Evolutionary conservation across 1,284 basidiomycete genomes (phyloP).

Genomic region (Marasmius oreades): DNA sequence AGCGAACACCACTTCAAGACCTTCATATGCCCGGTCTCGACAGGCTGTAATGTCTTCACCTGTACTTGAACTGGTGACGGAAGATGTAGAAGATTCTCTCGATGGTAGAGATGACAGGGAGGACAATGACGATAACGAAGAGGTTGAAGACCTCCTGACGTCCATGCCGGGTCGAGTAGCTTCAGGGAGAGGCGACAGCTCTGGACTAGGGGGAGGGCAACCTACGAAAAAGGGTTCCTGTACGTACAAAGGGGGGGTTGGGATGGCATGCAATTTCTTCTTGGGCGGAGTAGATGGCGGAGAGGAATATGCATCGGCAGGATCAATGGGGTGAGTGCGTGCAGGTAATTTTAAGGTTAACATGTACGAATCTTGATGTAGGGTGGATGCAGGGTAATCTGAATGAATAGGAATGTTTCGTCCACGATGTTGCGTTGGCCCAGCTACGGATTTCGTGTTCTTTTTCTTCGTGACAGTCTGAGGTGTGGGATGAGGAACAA

Average conservation of each 20-base stretch:
- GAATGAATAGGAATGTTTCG: too few species aligned
- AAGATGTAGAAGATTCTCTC: neutral
- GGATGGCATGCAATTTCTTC: neutral
- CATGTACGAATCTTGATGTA: neutral
- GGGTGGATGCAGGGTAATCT: neutral
- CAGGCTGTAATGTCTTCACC: neutral
- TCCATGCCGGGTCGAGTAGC: neutral
- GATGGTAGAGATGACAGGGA: neutral
- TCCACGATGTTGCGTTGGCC: too few species aligned
- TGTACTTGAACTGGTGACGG: neutral
- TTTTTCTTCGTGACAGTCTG: neutral
- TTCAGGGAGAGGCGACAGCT: conserved; percentile 8
- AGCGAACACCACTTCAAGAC: neutral
- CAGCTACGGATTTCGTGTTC: neutral
- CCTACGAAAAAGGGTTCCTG: conserved; percentile 4
- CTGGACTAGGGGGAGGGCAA: conserved; percentile 13
- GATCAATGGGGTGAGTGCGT: neutral
- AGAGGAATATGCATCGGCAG: neutral
- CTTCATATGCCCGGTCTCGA: neutral
- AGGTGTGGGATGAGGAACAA: neutral
- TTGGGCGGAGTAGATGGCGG: neutral
- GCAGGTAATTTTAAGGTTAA: neutral
- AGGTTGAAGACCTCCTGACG: neutral
- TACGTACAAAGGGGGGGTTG: conserved; percentile 2
- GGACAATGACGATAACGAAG: neutral